Percentiles rank a stretch among this genome's conserved stretches.
phyloP scores from a whole-genome alignment of 148 eudicot species.

The Vaccinium vitisidaea region DNA sequence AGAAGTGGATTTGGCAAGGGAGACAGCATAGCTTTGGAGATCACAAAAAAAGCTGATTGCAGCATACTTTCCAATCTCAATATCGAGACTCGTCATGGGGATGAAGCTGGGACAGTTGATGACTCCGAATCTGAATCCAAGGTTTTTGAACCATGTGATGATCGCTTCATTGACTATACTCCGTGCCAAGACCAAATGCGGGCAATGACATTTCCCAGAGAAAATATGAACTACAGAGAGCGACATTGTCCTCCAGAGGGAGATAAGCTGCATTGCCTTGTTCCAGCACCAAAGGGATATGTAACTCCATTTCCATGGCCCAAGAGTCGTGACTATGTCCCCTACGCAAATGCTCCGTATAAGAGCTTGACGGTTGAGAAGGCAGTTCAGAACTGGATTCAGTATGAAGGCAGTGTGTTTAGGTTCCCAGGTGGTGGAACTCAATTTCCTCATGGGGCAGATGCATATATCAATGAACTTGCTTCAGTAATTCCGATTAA shows the following conservation, averaged over 20 bases:
- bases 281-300: slow-evolving; percentile 58
- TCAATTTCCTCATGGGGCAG: slow-evolving; percentile 59
- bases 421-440: slow-evolving; percentile 67
- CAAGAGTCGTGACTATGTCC: slow-evolving; percentile 55
- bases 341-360: slow-evolving; percentile 54
- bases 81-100: slow-evolving; percentile 35
- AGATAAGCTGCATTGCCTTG: slow-evolving; percentile 39
- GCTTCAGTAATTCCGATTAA: slow-evolving; percentile 48
- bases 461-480: slow-evolving; percentile 46
- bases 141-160: slow-evolving; percentile 38
- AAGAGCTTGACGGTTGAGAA: slow-evolving; percentile 58
- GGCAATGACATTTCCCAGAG: slow-evolving; percentile 52
- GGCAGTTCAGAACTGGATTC: slow-evolving; percentile 62
- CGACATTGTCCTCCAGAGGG: slow-evolving; percentile 48
- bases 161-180: slow-evolving; percentile 39
- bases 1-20: slow-evolving; percentile 58
- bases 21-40: slow-evolving; percentile 41
- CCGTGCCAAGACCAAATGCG: slow-evolving; percentile 56
- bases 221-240: slow-evolving; percentile 50
- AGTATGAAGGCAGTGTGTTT: slow-evolving; percentile 53
- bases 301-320: slow-evolving; percentile 58
- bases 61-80: slow-evolving; percentile 29
- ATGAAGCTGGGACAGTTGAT: slow-evolving; percentile 25
- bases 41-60: slow-evolving; percentile 43
- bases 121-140: slow-evolving; percentile 24